phyloP scores from a whole-genome alignment of 257 asterid genomes.

The Thymus mandschuricus region DNA sequence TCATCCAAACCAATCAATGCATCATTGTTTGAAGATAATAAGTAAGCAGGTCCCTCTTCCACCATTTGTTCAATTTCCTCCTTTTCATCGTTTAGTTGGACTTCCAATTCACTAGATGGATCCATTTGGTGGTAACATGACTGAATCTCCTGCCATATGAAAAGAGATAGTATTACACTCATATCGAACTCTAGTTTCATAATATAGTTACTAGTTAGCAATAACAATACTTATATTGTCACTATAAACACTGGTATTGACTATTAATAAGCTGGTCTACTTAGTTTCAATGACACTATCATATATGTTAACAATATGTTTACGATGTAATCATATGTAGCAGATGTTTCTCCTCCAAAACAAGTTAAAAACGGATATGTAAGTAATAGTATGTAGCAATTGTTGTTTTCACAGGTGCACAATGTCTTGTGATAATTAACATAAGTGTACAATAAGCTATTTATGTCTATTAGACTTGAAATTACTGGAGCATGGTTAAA shows the following conservation, averaged over 20 bases:
- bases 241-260: no score
- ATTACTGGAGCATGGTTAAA: no score
- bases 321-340: no score
- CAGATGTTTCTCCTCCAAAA: no score
- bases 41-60: constrained; percentile 1
- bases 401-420: neutral
- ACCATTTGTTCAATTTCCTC: neutral
- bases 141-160: neutral
- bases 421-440: no score
- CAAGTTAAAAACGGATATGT: neutral
- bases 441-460: no score
- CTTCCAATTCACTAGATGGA: neutral
- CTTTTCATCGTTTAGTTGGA: neutral
- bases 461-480: no score
- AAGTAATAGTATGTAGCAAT: neutral
- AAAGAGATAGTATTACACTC: neutral
- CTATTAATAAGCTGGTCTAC: no score
- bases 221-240: no score
- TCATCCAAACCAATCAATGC: constrained; percentile 8
- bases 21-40: neutral
- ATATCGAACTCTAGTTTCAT: neutral
- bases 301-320: no score
- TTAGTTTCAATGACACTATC: no score
- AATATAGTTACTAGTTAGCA: neutral
- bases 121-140: neutral